Evolutionary conservation across 768 basidiomycete genomes (phyloP).

Genomic region (Amanita rimosa): DNA sequence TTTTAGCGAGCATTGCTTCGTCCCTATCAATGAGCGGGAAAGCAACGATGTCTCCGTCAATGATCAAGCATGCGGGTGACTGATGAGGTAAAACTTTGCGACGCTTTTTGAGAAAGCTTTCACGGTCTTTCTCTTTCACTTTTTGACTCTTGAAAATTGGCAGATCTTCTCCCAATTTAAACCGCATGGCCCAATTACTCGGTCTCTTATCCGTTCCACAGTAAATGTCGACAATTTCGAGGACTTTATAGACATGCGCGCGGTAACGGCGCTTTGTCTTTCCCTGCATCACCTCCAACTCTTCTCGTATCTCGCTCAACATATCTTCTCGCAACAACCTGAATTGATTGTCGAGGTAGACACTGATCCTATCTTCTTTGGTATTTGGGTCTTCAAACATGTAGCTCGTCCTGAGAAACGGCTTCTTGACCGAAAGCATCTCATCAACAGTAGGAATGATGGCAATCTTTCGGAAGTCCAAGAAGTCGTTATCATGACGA

Average conservation of each 20-base stretch:
- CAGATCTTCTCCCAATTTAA: constrained; percentile 24
- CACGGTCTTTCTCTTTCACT: constrained; percentile 20
- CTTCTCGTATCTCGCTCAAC: constrained; percentile 46
- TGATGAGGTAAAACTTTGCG: constrained; percentile 38
- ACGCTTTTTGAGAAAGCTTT: constrained; percentile 25
- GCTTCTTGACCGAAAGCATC: constrained; percentile 26
- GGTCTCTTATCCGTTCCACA: constrained; percentile 16
- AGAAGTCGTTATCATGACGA: constrained; percentile 60
- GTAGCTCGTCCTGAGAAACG: constrained; percentile 38
- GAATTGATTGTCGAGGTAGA: constrained; percentile 57
- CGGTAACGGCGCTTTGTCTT: constrained; percentile 28
- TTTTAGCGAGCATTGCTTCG: constrained; percentile 36
- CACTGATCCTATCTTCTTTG: constrained; percentile 24
- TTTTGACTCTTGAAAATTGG: constrained; percentile 21
- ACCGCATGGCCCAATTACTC: constrained; percentile 29
- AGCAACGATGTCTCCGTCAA: constrained; percentile 34
- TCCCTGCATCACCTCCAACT: constrained; percentile 29
- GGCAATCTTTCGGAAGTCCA: constrained; percentile 47
- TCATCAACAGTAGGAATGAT: constrained; percentile 58
- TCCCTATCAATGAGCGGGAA: constrained; percentile 45
- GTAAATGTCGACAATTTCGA: constrained; percentile 25
- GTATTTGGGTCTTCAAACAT: constrained; percentile 31
- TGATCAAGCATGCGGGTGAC: constrained; percentile 40
- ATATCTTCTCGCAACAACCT: constrained; percentile 56
- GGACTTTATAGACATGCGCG: constrained; percentile 18